Evolutionary conservation across 495 filamentous ascomycete genomes (phyloP).

Genomic region (Hapsidospora chrysogenum): DNA sequence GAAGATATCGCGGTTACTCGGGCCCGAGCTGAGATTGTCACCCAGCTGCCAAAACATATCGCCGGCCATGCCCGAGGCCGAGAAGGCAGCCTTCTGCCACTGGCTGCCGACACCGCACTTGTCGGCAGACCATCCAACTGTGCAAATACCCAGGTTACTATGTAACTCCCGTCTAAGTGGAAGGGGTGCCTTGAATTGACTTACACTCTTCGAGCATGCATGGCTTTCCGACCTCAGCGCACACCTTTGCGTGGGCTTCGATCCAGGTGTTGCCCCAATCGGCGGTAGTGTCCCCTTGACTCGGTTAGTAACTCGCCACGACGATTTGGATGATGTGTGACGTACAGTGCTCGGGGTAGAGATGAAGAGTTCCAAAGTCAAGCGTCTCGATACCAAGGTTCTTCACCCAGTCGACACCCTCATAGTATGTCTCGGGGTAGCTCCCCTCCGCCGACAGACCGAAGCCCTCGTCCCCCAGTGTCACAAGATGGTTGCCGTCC

Average conservation of each 20-base stretch:
- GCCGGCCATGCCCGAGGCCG: conserved; percentile 24
- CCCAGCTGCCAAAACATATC: conserved; percentile 55
- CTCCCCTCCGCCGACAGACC: conserved; percentile 16
- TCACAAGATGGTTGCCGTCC: conserved; percentile 51
- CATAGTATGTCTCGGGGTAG: conserved; percentile 36
- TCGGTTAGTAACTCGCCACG: conserved; percentile 3
- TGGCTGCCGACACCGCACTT: conserved; percentile 24
- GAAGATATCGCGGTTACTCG: conserved; percentile 36
- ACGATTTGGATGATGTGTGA: not conserved
- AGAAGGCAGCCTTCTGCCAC: conserved; percentile 38
- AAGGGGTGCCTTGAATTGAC: not conserved
- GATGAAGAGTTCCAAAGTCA: conserved; percentile 49
- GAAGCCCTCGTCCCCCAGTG: conserved; percentile 44
- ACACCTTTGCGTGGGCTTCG: conserved; percentile 36
- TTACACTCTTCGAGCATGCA: conserved; percentile 44
- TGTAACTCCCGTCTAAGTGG: not conserved
- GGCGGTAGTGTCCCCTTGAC: conserved; percentile 21
- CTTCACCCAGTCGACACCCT: conserved; percentile 42
- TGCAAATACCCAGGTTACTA: not conserved
- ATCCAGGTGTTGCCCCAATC: conserved; percentile 39
- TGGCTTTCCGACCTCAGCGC: conserved; percentile 38
- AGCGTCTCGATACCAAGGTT: conserved; percentile 33
- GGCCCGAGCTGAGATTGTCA: conserved; percentile 31
- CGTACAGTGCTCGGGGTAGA: conserved; percentile 35
- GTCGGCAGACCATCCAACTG: conserved; percentile 10